phyloP scores from a whole-genome alignment of 75 land plant species.

The Larix kaempferi region DNA sequence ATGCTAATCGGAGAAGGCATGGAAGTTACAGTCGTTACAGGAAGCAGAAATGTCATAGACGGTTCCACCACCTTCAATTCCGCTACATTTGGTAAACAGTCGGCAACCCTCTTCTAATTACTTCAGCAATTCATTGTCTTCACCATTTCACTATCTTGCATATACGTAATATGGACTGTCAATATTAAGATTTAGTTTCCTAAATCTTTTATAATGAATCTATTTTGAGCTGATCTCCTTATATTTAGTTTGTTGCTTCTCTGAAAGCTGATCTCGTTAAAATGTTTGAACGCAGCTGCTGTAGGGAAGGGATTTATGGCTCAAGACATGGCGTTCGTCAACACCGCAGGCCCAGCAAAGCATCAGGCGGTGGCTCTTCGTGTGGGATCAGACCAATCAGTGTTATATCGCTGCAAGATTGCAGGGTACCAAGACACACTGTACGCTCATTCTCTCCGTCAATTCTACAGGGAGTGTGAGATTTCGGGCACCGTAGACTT shows the following conservation, averaged over 20 bases:
- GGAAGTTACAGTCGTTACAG: conserved; percentile 23
- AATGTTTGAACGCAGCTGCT: background rate
- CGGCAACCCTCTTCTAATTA: too few relatives aligned
- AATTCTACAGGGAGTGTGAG: conserved; percentile 21
- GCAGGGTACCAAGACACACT: conserved; percentile 16
- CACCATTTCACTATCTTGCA: too few relatives aligned
- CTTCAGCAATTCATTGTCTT: background rate
- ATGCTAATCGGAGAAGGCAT: conserved; percentile 82
- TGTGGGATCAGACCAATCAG: conserved; percentile 16
- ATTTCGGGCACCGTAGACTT: conserved; percentile 14
- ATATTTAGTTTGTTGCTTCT: background rate
- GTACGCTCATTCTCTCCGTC: conserved; percentile 11
- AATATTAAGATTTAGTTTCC: too few relatives aligned
- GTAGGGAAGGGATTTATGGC: conserved; percentile 11
- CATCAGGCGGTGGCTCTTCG: conserved; percentile 24
- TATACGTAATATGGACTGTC: too few relatives aligned
- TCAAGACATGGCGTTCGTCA: conserved; percentile 9
- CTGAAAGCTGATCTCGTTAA: background rate
- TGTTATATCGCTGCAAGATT: conserved; percentile 15
- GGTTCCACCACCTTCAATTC: too few relatives aligned
- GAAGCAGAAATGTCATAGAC: too few relatives aligned
- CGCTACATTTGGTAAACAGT: conserved; percentile 35
- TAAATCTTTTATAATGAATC: too few relatives aligned
- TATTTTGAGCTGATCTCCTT: too few relatives aligned
- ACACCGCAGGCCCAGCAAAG: conserved; percentile 12